Conservation (phyloP, 2,329 filamentous ascomycete genomes). For the Atkinsonella texensis region DNA sequence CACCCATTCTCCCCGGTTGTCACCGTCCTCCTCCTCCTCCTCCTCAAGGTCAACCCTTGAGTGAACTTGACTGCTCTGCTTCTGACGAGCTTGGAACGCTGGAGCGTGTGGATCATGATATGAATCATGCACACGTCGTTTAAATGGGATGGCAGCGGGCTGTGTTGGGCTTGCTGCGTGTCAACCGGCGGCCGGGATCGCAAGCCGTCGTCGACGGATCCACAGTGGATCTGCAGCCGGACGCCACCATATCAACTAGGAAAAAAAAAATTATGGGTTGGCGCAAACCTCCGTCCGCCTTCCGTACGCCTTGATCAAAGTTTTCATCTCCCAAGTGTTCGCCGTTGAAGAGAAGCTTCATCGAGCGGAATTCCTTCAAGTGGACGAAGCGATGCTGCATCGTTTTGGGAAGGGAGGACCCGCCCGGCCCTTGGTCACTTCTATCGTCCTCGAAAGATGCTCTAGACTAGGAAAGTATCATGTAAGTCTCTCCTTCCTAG, state of each 20-base stretch:
- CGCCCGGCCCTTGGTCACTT: background rate
- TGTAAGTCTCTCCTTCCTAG: background rate
- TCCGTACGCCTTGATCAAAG: background rate
- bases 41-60: too few species aligned
- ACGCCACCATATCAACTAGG: background rate
- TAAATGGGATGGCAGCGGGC: background rate
- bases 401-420: background rate
- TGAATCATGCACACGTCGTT: too few species aligned
- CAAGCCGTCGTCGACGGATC: background rate
- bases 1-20: too few species aligned
- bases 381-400: background rate
- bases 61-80: too few species aligned
- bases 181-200: conserved; percentile 4
- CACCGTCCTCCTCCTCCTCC: too few species aligned
- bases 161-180: background rate
- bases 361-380: background rate
- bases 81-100: too few species aligned
- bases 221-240: background rate
- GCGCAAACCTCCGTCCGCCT: background rate
- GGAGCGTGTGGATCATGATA: too few species aligned
- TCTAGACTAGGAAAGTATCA: background rate
- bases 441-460: background rate
- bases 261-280: background rate
- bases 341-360: background rate
- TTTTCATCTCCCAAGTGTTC: background rate